Percentiles rank a stretch among this genome's conserved stretches.
These are phyloP conservation scores for Byssoonygena ceratinophila DNA, from an alignment of 2,329 filamentous ascomycete genomes.

Conservation along the genomic window DNA sequence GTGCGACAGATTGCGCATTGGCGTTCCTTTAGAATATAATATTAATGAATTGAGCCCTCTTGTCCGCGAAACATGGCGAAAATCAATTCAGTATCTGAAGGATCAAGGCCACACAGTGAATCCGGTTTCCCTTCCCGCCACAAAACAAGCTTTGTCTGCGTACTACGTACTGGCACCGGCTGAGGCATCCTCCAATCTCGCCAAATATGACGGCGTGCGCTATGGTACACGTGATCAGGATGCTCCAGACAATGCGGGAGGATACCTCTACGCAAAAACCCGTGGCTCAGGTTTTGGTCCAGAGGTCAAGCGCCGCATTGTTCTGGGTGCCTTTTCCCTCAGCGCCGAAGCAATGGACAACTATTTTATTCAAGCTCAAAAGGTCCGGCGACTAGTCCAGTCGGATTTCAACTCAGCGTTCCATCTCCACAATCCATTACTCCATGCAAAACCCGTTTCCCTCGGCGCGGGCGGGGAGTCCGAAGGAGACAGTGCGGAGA, in stretches of 20 bases:
- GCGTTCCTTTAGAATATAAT: conserved; percentile 69
- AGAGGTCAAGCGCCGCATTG: conserved; percentile 76
- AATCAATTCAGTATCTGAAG: conserved; percentile 50
- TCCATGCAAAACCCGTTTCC: not conserved
- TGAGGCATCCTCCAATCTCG: conserved; percentile 89
- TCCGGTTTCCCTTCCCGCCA: conserved; percentile 70
- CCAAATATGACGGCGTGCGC: conserved; percentile 93
- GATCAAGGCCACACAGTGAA: conserved; percentile 59
- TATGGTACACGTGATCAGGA: conserved; percentile 56
- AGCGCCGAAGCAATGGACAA: conserved; percentile 89
- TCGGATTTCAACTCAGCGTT: conserved; percentile 79
- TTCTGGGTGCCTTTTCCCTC: conserved; percentile 81
- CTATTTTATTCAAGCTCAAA: conserved; percentile 91
- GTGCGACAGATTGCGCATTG: conserved; percentile 39
- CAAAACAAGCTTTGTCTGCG: conserved; percentile 72
- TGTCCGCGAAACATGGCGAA: conserved; percentile 60
- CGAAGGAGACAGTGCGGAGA: conserved; percentile 25
- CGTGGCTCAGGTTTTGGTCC: conserved; percentile 65
- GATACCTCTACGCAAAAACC: conserved; percentile 60
- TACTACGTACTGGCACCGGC: conserved; percentile 95
- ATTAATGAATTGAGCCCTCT: conserved; percentile 63
- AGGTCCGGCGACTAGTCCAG: conserved; percentile 71
- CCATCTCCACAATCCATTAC: conserved; percentile 55
- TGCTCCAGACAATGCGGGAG: conserved; percentile 43
- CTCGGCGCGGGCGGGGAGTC: not conserved